phyloP scores from a whole-genome alignment of 306 rosid genomes.

The Carpinus viminea region DNA sequence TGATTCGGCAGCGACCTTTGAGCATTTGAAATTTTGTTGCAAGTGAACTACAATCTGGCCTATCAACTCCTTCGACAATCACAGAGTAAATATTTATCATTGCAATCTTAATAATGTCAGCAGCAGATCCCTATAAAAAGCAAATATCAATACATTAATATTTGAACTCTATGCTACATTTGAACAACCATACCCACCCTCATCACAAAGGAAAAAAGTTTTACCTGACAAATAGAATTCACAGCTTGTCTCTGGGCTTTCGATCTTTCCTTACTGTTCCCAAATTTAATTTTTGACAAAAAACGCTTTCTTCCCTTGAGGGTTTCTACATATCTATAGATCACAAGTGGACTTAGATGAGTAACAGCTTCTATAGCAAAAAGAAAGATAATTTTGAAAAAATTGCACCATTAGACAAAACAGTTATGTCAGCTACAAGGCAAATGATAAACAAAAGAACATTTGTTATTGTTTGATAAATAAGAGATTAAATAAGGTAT shows the following conservation, averaged over 20 bases:
- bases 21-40: conserved; percentile 44
- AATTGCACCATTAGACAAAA: conserved; percentile 1
- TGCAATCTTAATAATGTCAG: conserved; percentile 90
- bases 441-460: background rate
- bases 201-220: conserved; percentile 12
- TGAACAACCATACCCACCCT: background rate
- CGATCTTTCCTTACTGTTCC: conserved; percentile 69
- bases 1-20: conserved; percentile 72
- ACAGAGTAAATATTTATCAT: conserved; percentile 73
- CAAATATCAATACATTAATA: conserved; percentile 26
- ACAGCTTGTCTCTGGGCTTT: conserved; percentile 98
- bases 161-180: background rate
- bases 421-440: background rate
- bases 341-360: conserved; percentile 22
- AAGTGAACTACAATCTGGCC: conserved; percentile 44
- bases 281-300: conserved; percentile 83
- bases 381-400: conserved; percentile 14
- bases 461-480: background rate
- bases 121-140: conserved; percentile 85
- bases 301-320: conserved; percentile 86
- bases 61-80: conserved; percentile 41
- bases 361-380: conserved; percentile 6
- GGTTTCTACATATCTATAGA: conserved; percentile 81
- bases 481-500: background rate
- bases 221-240: conserved; percentile 94